A percentile compares a stretch with the other conserved stretches of the same genome.
Evolutionary conservation across 2,329 filamentous ascomycete species (phyloP).

Genomic region (Ophiocordyceps unilateralis): DNA sequence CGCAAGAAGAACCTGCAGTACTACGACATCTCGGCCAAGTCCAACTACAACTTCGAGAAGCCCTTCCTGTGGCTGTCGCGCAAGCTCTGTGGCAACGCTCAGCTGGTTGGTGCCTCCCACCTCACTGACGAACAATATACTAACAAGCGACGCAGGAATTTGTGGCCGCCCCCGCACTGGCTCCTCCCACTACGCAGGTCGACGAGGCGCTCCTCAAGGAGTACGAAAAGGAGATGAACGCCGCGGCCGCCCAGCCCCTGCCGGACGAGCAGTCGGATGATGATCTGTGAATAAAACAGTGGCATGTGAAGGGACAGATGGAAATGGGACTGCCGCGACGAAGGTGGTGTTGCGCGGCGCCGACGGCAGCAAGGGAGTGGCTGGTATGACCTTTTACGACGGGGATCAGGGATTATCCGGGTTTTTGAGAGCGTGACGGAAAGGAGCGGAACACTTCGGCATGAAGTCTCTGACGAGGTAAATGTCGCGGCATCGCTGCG

Average conservation of each 20-base stretch:
- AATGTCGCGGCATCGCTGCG: constrained; percentile 15
- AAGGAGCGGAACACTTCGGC: constrained; percentile 12
- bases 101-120: constrained; percentile 6
- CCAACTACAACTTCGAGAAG: constrained; percentile 99
- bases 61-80: constrained; percentile 98
- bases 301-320: constrained; percentile 5
- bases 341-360: constrained; percentile 4
- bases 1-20: constrained; percentile 99
- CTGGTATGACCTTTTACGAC: constrained; percentile 22
- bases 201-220: constrained; percentile 65
- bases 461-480: constrained; percentile 14
- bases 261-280: constrained; percentile 85
- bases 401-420: constrained; percentile 13
- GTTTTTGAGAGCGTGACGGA: constrained; percentile 19
- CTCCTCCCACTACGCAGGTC: constrained; percentile 81
- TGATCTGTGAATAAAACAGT: constrained; percentile 32
- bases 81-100: constrained; percentile 90
- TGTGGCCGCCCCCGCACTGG: constrained; percentile 85
- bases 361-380: constrained; percentile 12
- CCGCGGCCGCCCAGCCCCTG: constrained; percentile 66
- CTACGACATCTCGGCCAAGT: constrained; percentile 99
- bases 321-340: constrained; percentile 9
- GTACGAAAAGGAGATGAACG: constrained; percentile 80
- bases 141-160: constrained; percentile 53
- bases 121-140: not conserved